Evolutionary conservation across 352 stramenopile genomes (phyloP), one percentile per base, ranked within the genome.

Genomic region (Phytophthora cactorum): DNA sequence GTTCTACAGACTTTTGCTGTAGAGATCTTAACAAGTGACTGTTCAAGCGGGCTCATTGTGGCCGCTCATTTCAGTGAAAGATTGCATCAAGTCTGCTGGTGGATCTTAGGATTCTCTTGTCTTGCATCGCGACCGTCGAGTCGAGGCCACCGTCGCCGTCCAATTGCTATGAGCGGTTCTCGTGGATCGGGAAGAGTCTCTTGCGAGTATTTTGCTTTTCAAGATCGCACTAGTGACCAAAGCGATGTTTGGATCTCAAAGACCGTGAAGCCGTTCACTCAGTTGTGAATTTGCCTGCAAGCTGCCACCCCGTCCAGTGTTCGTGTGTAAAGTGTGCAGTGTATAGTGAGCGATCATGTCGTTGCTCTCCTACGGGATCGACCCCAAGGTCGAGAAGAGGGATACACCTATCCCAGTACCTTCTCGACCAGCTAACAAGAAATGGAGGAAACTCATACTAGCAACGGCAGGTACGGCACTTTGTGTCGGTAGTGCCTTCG

Each of bases 211-310:
- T 64, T 69, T 63, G 49, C n/a, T 5, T 32, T 38, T 28, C 32
- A 67, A 69, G 62, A 64, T 69, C 45, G 53, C 41, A 28, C 3
- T 29, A 12, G 31, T 31, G 52, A n/a, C 17, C 38, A 22, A 51
- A 39, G 27, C 22, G 27, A 43, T 52, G 14, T 22, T 27, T 25
- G 15, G 25, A 57, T 51, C 27, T 27, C 9, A 47, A 47, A 27
- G n/a, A 27, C 41, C 5, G 7, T 9, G 9, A 15, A 43, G 15
- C n/a, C 32, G 14, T 27, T 47, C 28, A 43, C 10, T 43, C 62
- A 70, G 63, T 70, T 52, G 63, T 59, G 63, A 65, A 70, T 70
- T 65, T 47, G 55, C 55, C 46, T 59, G 63, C 63, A 62, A 62
- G 44, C 52, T 51, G 22, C 31, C 41, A 62, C 51, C 15, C 32